phyloP scores from a whole-genome alignment of 352 stramenopile genomes.

The Phytophthora sp. region DNA sequence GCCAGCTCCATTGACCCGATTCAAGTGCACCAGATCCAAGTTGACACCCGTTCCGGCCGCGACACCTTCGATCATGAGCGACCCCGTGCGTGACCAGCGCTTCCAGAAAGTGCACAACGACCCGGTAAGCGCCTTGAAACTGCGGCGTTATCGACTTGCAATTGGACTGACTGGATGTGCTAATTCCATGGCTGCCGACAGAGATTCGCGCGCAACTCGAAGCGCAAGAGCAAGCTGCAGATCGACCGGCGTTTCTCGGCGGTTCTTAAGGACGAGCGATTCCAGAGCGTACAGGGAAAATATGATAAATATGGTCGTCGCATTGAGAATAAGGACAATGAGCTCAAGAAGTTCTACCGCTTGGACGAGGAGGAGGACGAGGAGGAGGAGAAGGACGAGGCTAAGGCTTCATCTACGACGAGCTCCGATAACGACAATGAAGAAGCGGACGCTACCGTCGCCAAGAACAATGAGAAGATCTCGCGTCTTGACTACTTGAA shows the following conservation, averaged over 20 bases:
- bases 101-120: conserved; percentile 90
- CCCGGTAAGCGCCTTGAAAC: conserved; percentile 45
- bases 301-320: conserved; percentile 89
- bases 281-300: conserved; percentile 83
- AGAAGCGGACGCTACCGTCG: conserved; percentile 32
- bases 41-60: too few relatives aligned
- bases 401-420: conserved; percentile 33
- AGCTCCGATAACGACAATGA: conserved; percentile 45
- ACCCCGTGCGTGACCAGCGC: conserved; percentile 69
- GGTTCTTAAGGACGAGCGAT: conserved; percentile 77
- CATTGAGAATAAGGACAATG: conserved; percentile 79
- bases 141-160: neutral
- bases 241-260: conserved; percentile 81
- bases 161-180: conserved; percentile 6
- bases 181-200: conserved; percentile 19
- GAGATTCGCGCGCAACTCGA: conserved; percentile 80
- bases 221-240: conserved; percentile 85
- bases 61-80: conserved; percentile 36
- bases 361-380: conserved; percentile 60
- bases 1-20: conserved; percentile 16
- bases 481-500: conserved; percentile 88
- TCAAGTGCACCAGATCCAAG: neutral
- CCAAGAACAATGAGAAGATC: conserved; percentile 66
- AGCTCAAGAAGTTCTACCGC: conserved; percentile 84
- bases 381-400: conserved; percentile 38